These are phyloP conservation scores for Starmerella bombicola DNA, from an alignment of 805 yeast species.

Conservation along the genomic window DNA sequence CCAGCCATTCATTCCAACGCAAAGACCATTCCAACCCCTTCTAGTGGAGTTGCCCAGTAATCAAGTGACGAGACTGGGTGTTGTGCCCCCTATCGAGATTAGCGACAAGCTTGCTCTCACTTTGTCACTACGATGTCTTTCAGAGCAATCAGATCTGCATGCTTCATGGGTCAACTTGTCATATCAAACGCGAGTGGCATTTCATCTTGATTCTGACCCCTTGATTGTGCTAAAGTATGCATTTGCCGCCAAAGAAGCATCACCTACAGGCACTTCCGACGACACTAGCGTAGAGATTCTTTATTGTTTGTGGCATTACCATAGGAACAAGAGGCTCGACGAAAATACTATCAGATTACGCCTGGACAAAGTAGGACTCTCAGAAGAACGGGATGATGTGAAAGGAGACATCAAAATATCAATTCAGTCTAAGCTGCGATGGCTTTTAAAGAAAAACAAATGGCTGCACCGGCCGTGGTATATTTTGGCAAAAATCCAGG, in stretches of 20 bases:
- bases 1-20: not conserved
- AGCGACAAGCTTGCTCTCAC: conserved; percentile 2
- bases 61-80: conserved; percentile 6
- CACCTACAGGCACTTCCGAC: not conserved
- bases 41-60: conserved; percentile 8
- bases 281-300: conserved; percentile 10
- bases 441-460: conserved; percentile 51
- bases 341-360: not conserved
- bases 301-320: conserved; percentile 3
- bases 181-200: conserved; percentile 5
- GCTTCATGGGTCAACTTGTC: conserved; percentile 11
- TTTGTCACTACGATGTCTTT: conserved; percentile 9
- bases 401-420: not conserved
- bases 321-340: not conserved
- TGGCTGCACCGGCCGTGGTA: conserved; percentile 87
- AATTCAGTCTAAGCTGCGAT: conserved; percentile 2
- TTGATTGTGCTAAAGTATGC: conserved; percentile 2
- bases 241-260: not conserved
- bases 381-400: not conserved
- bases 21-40: conserved; percentile 7
- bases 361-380: not conserved
- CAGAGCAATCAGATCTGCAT: conserved; percentile 1
- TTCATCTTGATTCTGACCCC: conserved; percentile 1
- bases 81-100: conserved; percentile 1
- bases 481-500: conserved; percentile 51